Evolutionary conservation across 129 eudicot species (phyloP).

Genomic region (Centaurea solstitialis): DNA sequence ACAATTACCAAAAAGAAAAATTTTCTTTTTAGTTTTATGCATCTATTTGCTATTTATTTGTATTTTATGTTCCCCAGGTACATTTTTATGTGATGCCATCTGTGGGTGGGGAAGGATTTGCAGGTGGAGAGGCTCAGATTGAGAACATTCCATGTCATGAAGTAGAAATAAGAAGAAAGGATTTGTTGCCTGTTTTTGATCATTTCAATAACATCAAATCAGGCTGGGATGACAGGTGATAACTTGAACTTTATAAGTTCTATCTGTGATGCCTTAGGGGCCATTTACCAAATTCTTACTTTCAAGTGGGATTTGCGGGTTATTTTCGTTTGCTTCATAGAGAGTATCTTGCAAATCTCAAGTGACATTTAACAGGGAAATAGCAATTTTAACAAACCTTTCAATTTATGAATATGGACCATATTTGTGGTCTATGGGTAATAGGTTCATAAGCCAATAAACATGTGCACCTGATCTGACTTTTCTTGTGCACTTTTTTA

Average conservation of each 20-base stretch:
- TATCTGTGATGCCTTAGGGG: neutral
- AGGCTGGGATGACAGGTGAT: conserved; percentile 62
- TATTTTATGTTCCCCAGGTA: conserved; percentile 26
- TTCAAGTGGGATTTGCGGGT: too few species aligned
- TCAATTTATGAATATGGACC: neutral
- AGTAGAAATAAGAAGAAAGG: conserved; percentile 52
- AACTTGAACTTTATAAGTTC: neutral
- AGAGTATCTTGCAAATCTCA: too few species aligned
- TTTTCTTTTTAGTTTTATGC: neutral
- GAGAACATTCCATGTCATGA: conserved; percentile 41
- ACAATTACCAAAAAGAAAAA: neutral
- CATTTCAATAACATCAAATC: conserved; percentile 49
- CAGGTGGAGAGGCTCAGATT: conserved; percentile 43
- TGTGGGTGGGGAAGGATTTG: conserved; percentile 22
- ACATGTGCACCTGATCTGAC: neutral
- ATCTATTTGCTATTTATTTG: conserved; percentile 15
- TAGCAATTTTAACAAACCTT: neutral
- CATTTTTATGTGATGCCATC: conserved; percentile 37
- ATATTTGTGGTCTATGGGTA: neutral
- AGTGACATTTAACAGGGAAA: neutral
- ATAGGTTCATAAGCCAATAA: neutral
- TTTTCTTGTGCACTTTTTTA: conserved; percentile 9
- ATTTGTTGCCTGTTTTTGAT: conserved; percentile 54
- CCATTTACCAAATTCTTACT: too few species aligned
- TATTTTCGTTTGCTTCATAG: too few species aligned